phyloP scores from a whole-genome alignment of 805 yeast species.

The Maudiozyma bulderi region DNA sequence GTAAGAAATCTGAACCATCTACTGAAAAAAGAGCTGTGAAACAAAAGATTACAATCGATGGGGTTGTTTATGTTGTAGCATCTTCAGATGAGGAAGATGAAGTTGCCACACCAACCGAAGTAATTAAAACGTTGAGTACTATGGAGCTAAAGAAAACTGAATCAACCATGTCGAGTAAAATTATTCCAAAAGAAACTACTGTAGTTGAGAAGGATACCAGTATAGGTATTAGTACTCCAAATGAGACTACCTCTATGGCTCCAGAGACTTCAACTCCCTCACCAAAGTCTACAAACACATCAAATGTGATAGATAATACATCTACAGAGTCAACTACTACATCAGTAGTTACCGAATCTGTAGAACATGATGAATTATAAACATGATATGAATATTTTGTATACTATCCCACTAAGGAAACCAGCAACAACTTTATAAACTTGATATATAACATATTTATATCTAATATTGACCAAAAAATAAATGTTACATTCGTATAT shows the following conservation, averaged over 20 bases:
- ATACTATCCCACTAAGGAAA: neutral
- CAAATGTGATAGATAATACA: too few relatives aligned
- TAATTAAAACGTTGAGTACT: too few relatives aligned
- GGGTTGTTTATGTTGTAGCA: constrained; percentile 6
- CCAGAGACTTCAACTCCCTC: too few relatives aligned
- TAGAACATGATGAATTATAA: neutral
- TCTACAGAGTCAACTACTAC: too few relatives aligned
- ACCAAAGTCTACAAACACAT: too few relatives aligned
- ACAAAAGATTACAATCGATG: constrained; percentile 5
- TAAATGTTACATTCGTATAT: neutral
- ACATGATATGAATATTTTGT: neutral
- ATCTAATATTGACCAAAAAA: neutral
- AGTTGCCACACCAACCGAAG: neutral
- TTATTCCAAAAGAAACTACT: too few relatives aligned
- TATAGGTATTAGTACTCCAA: too few relatives aligned
- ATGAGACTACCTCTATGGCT: too few relatives aligned
- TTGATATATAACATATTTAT: neutral
- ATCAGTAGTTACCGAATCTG: neutral
- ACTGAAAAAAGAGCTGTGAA: neutral
- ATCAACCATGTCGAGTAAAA: too few relatives aligned
- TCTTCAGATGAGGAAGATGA: neutral
- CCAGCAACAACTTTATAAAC: neutral
- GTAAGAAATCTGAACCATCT: neutral
- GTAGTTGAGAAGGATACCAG: too few relatives aligned
- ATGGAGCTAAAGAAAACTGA: too few relatives aligned